These are phyloP conservation scores for Kondoa malvinella DNA, from an alignment of 768 basidiomycete genomes.

Conservation along the genomic window DNA sequence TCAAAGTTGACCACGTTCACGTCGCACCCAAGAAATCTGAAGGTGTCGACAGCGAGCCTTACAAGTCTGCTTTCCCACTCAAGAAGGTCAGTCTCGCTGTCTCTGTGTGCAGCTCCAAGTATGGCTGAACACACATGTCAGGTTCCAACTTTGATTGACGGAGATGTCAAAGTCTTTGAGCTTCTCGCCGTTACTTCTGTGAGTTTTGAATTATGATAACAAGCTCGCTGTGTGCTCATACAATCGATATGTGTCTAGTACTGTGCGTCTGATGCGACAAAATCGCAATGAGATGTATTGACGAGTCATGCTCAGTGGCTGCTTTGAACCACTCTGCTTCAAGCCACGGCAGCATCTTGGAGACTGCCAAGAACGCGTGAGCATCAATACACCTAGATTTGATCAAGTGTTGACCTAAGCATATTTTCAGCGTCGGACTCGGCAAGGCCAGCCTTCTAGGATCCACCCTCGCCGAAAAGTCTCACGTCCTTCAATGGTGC, in stretches of 20 bases:
- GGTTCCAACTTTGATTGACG: slow-evolving; percentile 65
- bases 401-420: slow-evolving; percentile 11
- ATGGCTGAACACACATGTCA: slow-evolving; percentile 31
- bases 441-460: slow-evolving; percentile 65
- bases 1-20: not conserved
- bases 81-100: not conserved
- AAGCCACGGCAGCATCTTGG: not conserved
- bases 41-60: not conserved
- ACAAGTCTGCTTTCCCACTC: not conserved
- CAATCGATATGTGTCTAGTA: not conserved
- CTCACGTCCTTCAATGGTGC: slow-evolving; percentile 70
- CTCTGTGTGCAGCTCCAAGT: no score
- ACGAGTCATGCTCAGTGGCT: slow-evolving; percentile 44
- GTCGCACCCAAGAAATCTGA: not conserved
- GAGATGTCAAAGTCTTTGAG: slow-evolving; percentile 69
- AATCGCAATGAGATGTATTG: slow-evolving; percentile 13
- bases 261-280: slow-evolving; percentile 3
- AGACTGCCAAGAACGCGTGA: not conserved
- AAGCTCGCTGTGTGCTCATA: no score
- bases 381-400: not conserved
- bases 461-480: slow-evolving; percentile 45
- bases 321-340: slow-evolving; percentile 36
- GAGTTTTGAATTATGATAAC: slow-evolving; percentile 35
- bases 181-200: slow-evolving; percentile 65
- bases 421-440: slow-evolving; percentile 9